A percentile compares a stretch with the other conserved stretches of the same genome.
phyloP scores from a whole-genome alignment of 768 basidiomycete species.

The Tylopilus rubrobrunneus region DNA sequence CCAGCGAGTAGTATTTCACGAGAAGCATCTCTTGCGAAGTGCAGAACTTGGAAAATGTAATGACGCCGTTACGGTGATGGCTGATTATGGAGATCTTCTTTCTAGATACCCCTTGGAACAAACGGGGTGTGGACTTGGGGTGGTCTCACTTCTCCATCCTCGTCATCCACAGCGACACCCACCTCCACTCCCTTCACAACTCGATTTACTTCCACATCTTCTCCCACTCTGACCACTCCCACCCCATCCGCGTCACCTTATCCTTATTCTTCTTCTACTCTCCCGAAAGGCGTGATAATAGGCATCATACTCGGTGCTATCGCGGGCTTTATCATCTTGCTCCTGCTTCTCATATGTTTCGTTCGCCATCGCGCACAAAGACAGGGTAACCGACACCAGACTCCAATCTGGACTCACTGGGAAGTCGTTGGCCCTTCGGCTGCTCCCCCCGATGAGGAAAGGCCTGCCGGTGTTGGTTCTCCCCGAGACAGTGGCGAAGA shows the following conservation, averaged over 20 bases:
- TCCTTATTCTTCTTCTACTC: conserved; percentile 27
- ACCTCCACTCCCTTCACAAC: conserved; percentile 14
- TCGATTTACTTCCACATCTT: conserved; percentile 29
- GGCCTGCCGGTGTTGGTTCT: conserved; percentile 58
- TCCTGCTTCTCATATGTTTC: conserved; percentile 40
- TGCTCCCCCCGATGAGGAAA: conserved; percentile 26
- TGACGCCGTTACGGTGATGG: conserved; percentile 4
- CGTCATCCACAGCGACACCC: conserved; percentile 24
- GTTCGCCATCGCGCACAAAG: conserved; percentile 28
- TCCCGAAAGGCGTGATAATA: conserved; percentile 30
- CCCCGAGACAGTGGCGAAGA: conserved; percentile 71
- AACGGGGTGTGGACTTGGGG: conserved; percentile 66
- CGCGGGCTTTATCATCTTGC: conserved; percentile 54
- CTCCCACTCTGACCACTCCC: conserved; percentile 23
- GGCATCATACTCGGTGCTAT: conserved; percentile 45
- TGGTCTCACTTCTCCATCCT: conserved; percentile 58
- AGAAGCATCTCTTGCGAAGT: not conserved
- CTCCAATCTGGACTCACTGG: conserved; percentile 42
- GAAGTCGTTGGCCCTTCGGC: conserved; percentile 36
- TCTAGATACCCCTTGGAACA: conserved; percentile 69
- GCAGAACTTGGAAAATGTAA: conserved; percentile 7
- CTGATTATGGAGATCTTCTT: conserved; percentile 10
- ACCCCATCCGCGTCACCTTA: conserved; percentile 26
- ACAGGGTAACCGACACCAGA: conserved; percentile 17
- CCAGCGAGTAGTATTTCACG: not conserved